A percentile compares a stretch with the other conserved stretches of the same genome.
Conservation (phyloP, 2,329 filamentous ascomycete species). For the Xylariomycetidae sp. region DNA sequence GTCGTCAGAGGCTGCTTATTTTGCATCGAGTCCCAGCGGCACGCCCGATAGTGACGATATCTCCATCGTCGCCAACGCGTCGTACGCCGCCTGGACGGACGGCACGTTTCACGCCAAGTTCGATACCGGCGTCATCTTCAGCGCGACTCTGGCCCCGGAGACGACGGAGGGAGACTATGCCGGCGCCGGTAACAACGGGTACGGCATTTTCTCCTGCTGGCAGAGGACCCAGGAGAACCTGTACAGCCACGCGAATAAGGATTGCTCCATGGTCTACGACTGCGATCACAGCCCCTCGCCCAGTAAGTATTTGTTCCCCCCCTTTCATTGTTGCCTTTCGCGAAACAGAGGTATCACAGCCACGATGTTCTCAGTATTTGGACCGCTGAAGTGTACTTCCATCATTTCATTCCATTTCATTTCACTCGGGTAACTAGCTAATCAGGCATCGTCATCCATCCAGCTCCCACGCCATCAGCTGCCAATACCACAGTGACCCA, state of each 20-base stretch:
- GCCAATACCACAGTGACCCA: too few relatives aligned
- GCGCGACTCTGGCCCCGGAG: neutral
- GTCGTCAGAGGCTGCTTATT: constrained; percentile 31
- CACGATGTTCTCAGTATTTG: too few relatives aligned
- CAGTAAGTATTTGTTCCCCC: neutral
- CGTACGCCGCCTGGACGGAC: constrained; percentile 25
- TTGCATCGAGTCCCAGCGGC: constrained; percentile 8
- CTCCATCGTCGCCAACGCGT: constrained; percentile 18
- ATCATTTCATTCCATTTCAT: too few relatives aligned
- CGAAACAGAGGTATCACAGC: too few relatives aligned
- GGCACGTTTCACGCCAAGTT: neutral
- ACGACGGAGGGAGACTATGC: neutral
- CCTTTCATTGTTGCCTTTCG: too few relatives aligned
- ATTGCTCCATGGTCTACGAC: neutral
- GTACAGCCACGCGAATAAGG: neutral
- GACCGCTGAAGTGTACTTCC: too few relatives aligned
- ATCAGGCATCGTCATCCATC: too few relatives aligned
- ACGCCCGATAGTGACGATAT: constrained; percentile 24
- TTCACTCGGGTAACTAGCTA: too few relatives aligned
- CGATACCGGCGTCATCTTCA: neutral
- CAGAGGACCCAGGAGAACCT: neutral
- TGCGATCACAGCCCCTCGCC: neutral
- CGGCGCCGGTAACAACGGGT: neutral
- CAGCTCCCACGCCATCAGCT: too few relatives aligned
- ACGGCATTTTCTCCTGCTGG: neutral